Conservation (phyloP, 108 stramenopile genomes). For the Cyclotella baltica region DNA sequence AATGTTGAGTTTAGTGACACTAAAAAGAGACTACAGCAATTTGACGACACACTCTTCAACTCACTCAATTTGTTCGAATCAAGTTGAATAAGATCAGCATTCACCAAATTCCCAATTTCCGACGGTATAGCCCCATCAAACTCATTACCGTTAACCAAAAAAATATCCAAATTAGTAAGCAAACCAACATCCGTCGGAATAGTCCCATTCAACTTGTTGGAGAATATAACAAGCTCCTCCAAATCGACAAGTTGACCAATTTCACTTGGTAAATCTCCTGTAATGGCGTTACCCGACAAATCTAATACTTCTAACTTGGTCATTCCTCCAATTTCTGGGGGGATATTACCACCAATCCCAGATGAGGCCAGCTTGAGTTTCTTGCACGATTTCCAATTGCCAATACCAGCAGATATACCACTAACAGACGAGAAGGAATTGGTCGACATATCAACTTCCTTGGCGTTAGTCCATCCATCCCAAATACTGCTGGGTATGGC, state of each 20-base stretch:
- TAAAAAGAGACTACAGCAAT: background rate
- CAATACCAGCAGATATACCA: constrained; percentile 25
- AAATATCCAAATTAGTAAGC: constrained; percentile 13
- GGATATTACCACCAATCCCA: constrained; percentile 60
- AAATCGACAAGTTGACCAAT: constrained; percentile 13
- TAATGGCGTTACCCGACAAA: constrained; percentile 44
- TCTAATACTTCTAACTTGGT: constrained; percentile 37
- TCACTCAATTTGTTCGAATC: constrained; percentile 17
- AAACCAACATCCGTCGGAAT: constrained; percentile 40
- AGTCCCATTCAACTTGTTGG: constrained; percentile 2
- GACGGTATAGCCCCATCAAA: constrained; percentile 16
- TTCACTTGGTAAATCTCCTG: constrained; percentile 36
- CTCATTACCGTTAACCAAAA: constrained; percentile 22
- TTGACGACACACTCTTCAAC: background rate
- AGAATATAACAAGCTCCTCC: constrained; percentile 1
- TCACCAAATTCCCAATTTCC: constrained; percentile 6
- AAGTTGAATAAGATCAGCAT: constrained; percentile 8
- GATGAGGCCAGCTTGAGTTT: constrained; percentile 27
- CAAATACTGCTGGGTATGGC: constrained; percentile 46
- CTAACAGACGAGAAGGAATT: constrained; percentile 24
- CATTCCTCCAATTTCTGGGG: constrained; percentile 52
- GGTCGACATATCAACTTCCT: constrained; percentile 30
- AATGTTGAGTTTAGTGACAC: background rate
- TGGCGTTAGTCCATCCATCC: constrained; percentile 17
- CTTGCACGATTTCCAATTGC: constrained; percentile 25